Conservation (phyloP, 768 basidiomycete genomes). For the Exsudoporus frostii region DNA sequence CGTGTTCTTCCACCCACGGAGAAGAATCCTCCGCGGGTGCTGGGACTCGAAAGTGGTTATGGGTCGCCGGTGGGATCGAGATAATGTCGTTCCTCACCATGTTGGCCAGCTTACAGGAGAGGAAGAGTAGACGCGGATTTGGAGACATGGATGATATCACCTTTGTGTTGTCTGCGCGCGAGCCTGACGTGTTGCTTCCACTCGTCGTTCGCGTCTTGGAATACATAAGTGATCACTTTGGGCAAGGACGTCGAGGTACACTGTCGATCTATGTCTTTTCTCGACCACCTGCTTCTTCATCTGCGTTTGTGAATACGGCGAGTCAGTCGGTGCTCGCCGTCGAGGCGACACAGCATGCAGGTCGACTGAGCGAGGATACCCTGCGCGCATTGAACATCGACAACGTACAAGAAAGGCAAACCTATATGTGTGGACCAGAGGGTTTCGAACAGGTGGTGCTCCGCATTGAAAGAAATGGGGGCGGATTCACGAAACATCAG, state of each 20-base stretch:
- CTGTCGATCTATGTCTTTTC: slow-evolving; percentile 43
- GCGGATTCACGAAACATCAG: slow-evolving; percentile 32
- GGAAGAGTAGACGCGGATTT: neutral
- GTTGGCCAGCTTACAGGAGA: slow-evolving; percentile 31
- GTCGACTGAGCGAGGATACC: slow-evolving; percentile 15
- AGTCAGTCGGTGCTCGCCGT: slow-evolving; percentile 16
- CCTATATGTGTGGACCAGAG: slow-evolving; percentile 51
- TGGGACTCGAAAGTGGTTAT: slow-evolving; percentile 36
- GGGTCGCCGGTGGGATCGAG: slow-evolving; percentile 64
- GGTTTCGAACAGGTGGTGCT: slow-evolving; percentile 42
- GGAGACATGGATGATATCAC: slow-evolving; percentile 35
- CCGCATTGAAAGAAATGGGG: slow-evolving; percentile 34
- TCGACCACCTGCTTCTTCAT: neutral
- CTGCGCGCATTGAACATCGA: slow-evolving; percentile 5
- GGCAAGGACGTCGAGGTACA: neutral
- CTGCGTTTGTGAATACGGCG: neutral
- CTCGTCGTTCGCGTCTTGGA: slow-evolving; percentile 27
- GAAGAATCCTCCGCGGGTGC: neutral
- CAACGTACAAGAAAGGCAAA: slow-evolving; percentile 25
- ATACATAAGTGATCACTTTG: neutral
- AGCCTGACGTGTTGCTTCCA: slow-evolving; percentile 48
- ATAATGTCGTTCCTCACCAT: slow-evolving; percentile 64
- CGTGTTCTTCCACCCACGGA: neutral
- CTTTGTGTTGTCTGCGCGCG: slow-evolving; percentile 50
- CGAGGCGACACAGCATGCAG: slow-evolving; percentile 14